A percentile compares a stretch with the other conserved stretches of the same genome.
Evolutionary conservation across 306 rosid species (phyloP).

Genomic region (Fragaria nilgerrensis): DNA sequence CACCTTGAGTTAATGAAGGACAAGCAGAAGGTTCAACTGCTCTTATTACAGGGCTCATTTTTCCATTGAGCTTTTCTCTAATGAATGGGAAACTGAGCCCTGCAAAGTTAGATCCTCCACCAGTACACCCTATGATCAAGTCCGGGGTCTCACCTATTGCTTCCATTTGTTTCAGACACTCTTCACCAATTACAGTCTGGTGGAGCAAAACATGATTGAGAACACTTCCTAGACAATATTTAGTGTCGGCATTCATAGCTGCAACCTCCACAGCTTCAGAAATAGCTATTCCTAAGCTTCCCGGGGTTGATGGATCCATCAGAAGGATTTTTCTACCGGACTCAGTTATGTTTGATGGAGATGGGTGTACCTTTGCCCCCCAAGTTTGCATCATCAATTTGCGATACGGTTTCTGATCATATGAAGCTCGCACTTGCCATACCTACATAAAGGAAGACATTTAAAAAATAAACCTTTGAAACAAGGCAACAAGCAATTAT

Average conservation of each 20-base stretch:
- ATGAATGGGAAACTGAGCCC: constrained; percentile 91
- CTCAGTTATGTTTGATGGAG: constrained; percentile 76
- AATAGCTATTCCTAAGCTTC: constrained; percentile 94
- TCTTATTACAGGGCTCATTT: constrained; percentile 74
- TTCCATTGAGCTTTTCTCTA: constrained; percentile 71
- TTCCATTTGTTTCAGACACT: constrained; percentile 88
- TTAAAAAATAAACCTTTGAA: neutral
- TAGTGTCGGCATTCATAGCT: constrained; percentile 62
- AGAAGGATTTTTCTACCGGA: constrained; percentile 63
- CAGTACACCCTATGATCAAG: constrained; percentile 84
- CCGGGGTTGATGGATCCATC: constrained; percentile 74
- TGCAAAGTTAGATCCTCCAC: constrained; percentile 95
- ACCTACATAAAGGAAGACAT: constrained; percentile 44
- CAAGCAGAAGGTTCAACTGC: constrained; percentile 93
- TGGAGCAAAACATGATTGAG: constrained; percentile 92
- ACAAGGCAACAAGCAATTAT: neutral
- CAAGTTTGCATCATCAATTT: constrained; percentile 96
- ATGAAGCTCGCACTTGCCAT: constrained; percentile 97
- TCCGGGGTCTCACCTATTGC: constrained; percentile 89
- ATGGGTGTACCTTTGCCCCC: constrained; percentile 96
- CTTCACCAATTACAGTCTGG: constrained; percentile 91
- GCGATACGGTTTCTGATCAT: constrained; percentile 82
- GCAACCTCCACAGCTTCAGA: constrained; percentile 95
- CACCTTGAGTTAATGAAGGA: constrained; percentile 91
- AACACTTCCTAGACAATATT: constrained; percentile 90